These are phyloP conservation scores for Lentinula raphanica DNA, from an alignment of 768 basidiomycete species.

Conservation along the genomic window DNA sequence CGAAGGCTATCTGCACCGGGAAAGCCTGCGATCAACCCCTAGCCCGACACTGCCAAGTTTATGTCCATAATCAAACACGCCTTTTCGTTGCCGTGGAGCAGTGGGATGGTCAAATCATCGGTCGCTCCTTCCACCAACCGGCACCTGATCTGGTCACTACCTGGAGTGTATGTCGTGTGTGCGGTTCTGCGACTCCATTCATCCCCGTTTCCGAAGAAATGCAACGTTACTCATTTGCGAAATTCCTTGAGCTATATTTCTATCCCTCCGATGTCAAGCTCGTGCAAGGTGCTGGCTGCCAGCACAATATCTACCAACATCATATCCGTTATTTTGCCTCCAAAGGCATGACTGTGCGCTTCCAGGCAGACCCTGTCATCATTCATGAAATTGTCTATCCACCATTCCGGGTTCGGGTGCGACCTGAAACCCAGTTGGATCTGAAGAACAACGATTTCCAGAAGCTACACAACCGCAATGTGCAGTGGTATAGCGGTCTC, in stretches of 20 bases:
- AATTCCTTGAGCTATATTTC: conserved; percentile 94
- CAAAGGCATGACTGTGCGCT: conserved; percentile 80
- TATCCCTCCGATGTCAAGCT: conserved; percentile 85
- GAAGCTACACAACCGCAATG: conserved; percentile 64
- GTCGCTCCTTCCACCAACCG: conserved; percentile 45
- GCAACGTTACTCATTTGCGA: conserved; percentile 90
- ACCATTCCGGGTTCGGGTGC: conserved; percentile 78
- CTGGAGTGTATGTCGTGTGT: conserved; percentile 83
- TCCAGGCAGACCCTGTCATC: conserved; percentile 78
- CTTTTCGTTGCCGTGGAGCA: conserved; percentile 84
- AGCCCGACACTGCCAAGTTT: conserved; percentile 83
- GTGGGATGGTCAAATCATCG: conserved; percentile 76
- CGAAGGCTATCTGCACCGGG: conserved; percentile 72
- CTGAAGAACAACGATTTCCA: conserved; percentile 92
- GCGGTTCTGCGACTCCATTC: conserved; percentile 77
- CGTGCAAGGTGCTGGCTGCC: conserved; percentile 84
- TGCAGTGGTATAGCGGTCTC: conserved; percentile 68
- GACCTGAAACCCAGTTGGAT: conserved; percentile 81
- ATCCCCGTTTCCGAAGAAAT: conserved; percentile 89
- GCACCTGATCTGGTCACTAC: conserved; percentile 80
- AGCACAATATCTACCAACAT: conserved; percentile 91
- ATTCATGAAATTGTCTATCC: conserved; percentile 89
- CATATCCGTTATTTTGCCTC: conserved; percentile 89
- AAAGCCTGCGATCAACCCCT: conserved; percentile 82
- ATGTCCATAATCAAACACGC: conserved; percentile 82